Percentiles rank a stretch among this genome's conserved stretches.
These are phyloP conservation scores for Stentor roeselii DNA, from an alignment of 73 alveolate species.

Conservation along the genomic window DNA sequence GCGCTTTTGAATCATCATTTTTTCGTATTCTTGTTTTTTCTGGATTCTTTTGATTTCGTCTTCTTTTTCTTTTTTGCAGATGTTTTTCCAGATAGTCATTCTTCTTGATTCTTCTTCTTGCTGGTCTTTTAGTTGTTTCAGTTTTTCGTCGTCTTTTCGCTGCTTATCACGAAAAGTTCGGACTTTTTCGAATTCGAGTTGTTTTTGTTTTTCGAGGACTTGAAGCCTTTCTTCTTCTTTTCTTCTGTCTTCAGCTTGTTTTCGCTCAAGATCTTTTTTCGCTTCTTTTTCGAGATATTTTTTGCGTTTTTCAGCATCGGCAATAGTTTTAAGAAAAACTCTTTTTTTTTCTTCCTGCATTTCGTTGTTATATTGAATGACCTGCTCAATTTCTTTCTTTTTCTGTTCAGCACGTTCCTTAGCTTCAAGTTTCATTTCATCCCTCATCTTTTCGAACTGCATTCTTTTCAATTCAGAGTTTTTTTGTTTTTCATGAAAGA, in stretches of 20 bases:
- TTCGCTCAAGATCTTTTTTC: conserved; percentile 26
- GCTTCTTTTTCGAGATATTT: conserved; percentile 26
- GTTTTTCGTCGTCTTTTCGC: conserved; percentile 7
- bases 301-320: conserved; percentile 47
- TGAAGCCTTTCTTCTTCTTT: conserved; percentile 39
- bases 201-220: conserved; percentile 23
- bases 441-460: conserved; percentile 39
- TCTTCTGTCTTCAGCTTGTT: conserved; percentile 19
- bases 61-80: conserved; percentile 31
- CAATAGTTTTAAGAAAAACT: conserved; percentile 24
- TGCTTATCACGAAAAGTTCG: conserved; percentile 19
- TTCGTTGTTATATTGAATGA: conserved; percentile 10
- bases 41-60: conserved; percentile 46
- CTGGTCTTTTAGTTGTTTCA: not conserved
- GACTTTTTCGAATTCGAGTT: conserved; percentile 36
- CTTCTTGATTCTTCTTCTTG: conserved; percentile 31
- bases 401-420: conserved; percentile 31
- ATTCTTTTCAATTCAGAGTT: conserved; percentile 34
- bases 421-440: conserved; percentile 24
- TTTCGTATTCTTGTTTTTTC: conserved; percentile 37
- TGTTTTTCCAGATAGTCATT: conserved; percentile 3
- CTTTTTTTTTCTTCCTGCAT: conserved; percentile 36
- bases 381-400: conserved; percentile 36
- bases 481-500: conserved; percentile 34
- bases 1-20: conserved; percentile 10